Evolutionary conservation across 2,329 filamentous ascomycete genomes (phyloP).

Genomic region (Fusarium foetens): DNA sequence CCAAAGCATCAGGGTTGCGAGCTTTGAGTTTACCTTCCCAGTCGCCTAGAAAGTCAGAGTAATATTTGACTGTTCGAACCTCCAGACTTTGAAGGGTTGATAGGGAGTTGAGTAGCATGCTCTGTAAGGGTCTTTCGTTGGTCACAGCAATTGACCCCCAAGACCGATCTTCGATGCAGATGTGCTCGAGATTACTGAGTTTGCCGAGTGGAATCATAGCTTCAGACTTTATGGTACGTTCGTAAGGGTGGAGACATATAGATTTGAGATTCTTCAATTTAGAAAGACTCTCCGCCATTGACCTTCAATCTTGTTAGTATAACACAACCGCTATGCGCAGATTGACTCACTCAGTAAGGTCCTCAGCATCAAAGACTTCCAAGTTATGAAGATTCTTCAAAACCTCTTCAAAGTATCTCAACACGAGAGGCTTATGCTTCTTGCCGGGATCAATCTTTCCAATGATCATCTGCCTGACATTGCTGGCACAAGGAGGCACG

Average conservation of each 20-base stretch:
- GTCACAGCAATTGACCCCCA: neutral
- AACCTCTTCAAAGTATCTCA: constrained; percentile 2
- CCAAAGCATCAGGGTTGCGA: neutral
- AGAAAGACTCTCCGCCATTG: neutral
- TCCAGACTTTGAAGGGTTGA: neutral
- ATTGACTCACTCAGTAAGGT: neutral
- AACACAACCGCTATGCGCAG: rapidly evolving
- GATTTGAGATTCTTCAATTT: neutral
- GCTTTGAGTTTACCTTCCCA: neutral
- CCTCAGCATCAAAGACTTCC: neutral
- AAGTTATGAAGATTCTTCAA: constrained; percentile 7
- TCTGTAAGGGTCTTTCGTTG: neutral
- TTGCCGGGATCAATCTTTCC: neutral
- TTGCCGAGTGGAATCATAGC: neutral
- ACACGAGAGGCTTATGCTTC: neutral
- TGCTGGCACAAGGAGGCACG: neutral
- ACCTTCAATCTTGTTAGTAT: neutral
- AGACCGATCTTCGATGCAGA: neutral
- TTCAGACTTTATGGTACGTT: rapidly evolving
- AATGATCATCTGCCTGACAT: constrained; percentile 10
- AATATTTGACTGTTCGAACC: rapidly evolving
- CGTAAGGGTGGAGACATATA: rapidly evolving
- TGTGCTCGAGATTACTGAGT: constrained; percentile 1
- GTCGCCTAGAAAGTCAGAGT: neutral
- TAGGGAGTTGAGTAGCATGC: constrained; percentile 1